phyloP scores from a whole-genome alignment of 2,329 filamentous ascomycete genomes.

The Cryoendolithus antarcticus region DNA sequence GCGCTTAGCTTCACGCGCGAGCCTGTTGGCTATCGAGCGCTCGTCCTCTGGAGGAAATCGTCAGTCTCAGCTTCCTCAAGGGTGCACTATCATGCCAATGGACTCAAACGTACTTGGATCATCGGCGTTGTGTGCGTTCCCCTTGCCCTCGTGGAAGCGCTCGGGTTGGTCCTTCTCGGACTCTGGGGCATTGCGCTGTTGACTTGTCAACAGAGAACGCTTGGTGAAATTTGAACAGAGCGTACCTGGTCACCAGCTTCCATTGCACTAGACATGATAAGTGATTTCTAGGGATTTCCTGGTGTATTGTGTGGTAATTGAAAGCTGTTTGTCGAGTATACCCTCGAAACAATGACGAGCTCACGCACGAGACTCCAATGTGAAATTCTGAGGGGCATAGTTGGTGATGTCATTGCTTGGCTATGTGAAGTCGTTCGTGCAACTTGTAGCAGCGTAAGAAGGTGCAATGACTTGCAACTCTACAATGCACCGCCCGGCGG shows the following conservation, averaged over 20 bases:
- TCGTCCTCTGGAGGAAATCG: conserved; percentile 47
- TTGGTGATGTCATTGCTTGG: no score
- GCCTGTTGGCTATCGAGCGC: conserved; percentile 58
- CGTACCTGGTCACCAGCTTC: conserved; percentile 59
- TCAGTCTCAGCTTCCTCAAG: neutral
- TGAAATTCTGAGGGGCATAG: no score
- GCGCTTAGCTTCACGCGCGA: conserved; percentile 49
- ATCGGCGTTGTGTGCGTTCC: conserved; percentile 53
- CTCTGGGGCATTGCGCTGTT: conserved; percentile 42
- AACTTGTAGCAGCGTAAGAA: no score
- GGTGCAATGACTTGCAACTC: no score
- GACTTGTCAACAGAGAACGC: conserved; percentile 1
- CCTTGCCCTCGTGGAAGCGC: conserved; percentile 60
- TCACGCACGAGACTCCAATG: no score
- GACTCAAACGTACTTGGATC: conserved; percentile 56
- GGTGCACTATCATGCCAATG: neutral
- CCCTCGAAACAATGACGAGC: no score
- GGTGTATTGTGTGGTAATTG: neutral
- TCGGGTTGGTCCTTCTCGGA: conserved; percentile 33
- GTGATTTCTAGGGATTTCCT: conserved; percentile 2
- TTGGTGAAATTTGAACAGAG: neutral
- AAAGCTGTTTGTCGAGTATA: no score
- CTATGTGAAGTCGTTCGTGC: no score
- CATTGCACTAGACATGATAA: conserved; percentile 44
- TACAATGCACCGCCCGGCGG: no score